A percentile compares a stretch with the other conserved stretches of the same genome.
Evolutionary conservation across 2,329 filamentous ascomycete genomes (phyloP).

Genomic region (Grosmannia huntii): DNA sequence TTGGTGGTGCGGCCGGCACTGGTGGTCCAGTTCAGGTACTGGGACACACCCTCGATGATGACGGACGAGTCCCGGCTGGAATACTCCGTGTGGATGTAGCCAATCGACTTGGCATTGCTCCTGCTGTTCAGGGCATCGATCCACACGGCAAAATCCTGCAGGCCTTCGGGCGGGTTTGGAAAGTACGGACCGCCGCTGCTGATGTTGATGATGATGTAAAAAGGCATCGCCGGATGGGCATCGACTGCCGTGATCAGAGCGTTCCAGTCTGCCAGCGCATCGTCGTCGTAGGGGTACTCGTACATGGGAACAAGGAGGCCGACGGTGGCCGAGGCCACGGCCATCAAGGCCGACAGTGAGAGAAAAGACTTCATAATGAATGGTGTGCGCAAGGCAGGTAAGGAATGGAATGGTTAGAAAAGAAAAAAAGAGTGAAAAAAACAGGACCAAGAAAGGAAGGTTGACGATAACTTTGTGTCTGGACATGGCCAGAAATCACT

Average conservation of each 20-base stretch:
- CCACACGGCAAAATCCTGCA: slow-evolving; percentile 6
- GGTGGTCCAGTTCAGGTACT: slow-evolving; percentile 10
- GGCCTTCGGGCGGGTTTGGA: slow-evolving; percentile 7
- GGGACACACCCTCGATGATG: slow-evolving; percentile 3
- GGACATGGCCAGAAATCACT: not conserved
- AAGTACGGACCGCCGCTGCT: slow-evolving; percentile 6
- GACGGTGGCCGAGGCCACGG: slow-evolving; percentile 16
- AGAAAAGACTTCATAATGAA: slow-evolving; percentile 4
- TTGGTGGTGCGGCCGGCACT: slow-evolving; percentile 3
- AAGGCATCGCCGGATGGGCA: slow-evolving; percentile 9
- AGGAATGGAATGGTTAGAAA: not conserved
- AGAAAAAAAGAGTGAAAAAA: not conserved
- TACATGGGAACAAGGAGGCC: slow-evolving; percentile 13
- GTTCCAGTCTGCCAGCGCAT: slow-evolving; percentile 9
- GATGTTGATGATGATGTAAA: slow-evolving; percentile 12
- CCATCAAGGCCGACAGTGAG: slow-evolving; percentile 1
- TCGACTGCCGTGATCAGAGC: slow-evolving; percentile 10
- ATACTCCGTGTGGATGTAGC: slow-evolving; percentile 9
- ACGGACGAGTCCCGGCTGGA: slow-evolving; percentile 3
- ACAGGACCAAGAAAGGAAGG: not conserved
- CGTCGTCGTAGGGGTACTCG: slow-evolving; percentile 10
- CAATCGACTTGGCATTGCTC: slow-evolving; percentile 9
- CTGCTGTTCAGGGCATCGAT: slow-evolving; percentile 8
- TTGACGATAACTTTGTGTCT: not conserved
- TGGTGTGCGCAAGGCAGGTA: not conserved